These are phyloP conservation scores for Diplodia mutila DNA, from an alignment of 2,329 filamentous ascomycete species.

Conservation along the genomic window DNA sequence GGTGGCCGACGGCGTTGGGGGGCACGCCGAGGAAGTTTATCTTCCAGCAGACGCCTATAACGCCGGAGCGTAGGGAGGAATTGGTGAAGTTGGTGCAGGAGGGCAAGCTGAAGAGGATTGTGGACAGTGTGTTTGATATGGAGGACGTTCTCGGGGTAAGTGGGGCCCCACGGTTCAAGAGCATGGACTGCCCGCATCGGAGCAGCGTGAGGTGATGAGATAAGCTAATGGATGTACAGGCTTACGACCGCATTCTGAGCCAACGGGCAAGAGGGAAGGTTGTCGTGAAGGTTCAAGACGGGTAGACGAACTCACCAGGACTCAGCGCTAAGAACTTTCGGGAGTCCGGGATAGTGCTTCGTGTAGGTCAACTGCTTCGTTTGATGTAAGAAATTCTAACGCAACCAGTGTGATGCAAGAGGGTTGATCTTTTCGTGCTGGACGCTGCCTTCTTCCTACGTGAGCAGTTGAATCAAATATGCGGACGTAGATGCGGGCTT, in stretches of 20 bases:
- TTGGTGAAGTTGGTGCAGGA: constrained; percentile 41
- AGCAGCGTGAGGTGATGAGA: not conserved
- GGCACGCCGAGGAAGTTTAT: constrained; percentile 45
- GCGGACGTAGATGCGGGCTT: too few relatives aligned
- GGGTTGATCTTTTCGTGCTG: too few relatives aligned
- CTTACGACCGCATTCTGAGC: constrained; percentile 28
- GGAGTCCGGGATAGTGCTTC: not conserved
- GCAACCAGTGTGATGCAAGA: too few relatives aligned
- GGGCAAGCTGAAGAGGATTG: constrained; percentile 37
- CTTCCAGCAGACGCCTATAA: constrained; percentile 24
- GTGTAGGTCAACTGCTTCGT: not conserved
- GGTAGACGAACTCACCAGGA: not conserved
- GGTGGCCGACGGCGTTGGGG: constrained; percentile 46
- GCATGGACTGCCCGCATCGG: too few relatives aligned
- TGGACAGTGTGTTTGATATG: constrained; percentile 46
- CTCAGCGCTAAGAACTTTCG: not conserved
- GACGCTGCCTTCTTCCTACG: too few relatives aligned
- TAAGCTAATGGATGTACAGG: constrained; percentile 25
- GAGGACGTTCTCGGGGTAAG: constrained; percentile 39
- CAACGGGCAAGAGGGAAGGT: constrained; percentile 29
- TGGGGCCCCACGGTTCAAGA: not conserved
- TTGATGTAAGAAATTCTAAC: not conserved
- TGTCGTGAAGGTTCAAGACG: constrained; percentile 28
- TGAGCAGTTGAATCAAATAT: too few relatives aligned
- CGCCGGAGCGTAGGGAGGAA: constrained; percentile 29